phyloP scores from a whole-genome alignment of 805 yeast genomes.

The Candida lessepsii region DNA sequence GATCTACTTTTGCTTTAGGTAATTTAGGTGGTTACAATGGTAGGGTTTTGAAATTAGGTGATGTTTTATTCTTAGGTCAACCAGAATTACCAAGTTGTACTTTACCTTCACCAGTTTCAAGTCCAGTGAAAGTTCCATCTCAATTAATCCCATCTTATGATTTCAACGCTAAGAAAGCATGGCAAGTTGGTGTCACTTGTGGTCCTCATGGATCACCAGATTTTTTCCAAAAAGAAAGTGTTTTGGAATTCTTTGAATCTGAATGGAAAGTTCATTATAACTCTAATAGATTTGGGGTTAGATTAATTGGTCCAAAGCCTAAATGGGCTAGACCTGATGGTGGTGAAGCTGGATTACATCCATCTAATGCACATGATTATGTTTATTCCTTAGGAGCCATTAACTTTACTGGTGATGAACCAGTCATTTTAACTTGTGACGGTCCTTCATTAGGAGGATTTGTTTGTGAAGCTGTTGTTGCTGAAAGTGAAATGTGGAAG shows the following conservation, averaged over 20 bases:
- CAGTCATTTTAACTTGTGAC: slow-evolving; percentile 93
- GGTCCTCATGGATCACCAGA: slow-evolving; percentile 99
- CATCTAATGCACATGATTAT: slow-evolving; percentile 97
- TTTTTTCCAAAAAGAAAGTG: slow-evolving; percentile 75
- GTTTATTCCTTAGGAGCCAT: slow-evolving; percentile 96
- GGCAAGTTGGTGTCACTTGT: slow-evolving; percentile 91
- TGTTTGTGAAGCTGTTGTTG: slow-evolving; percentile 94
- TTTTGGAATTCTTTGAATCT: slow-evolving; percentile 68
- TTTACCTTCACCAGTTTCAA: slow-evolving; percentile 69
- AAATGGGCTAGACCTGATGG: slow-evolving; percentile 95
- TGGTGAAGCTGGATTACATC: slow-evolving; percentile 97
- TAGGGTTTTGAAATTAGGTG: slow-evolving; percentile 86
- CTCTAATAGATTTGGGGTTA: slow-evolving; percentile 94
- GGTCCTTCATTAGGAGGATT: slow-evolving; percentile 98
- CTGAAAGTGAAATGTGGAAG: slow-evolving; percentile 97
- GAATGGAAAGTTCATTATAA: slow-evolving; percentile 96
- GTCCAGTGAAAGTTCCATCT: slow-evolving; percentile 58
- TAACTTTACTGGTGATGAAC: slow-evolving; percentile 98
- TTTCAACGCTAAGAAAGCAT: slow-evolving; percentile 42
- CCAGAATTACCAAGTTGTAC: slow-evolving; percentile 66
- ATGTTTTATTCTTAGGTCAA: slow-evolving; percentile 82
- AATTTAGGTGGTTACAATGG: slow-evolving; percentile 94
- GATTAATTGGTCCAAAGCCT: slow-evolving; percentile 94
- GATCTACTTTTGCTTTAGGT: slow-evolving; percentile 94
- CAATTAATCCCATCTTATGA: slow-evolving; percentile 54